Base-by-base conservation (phyloP, 768 basidiomycete genomes). In the Russula foetens region DNA sequence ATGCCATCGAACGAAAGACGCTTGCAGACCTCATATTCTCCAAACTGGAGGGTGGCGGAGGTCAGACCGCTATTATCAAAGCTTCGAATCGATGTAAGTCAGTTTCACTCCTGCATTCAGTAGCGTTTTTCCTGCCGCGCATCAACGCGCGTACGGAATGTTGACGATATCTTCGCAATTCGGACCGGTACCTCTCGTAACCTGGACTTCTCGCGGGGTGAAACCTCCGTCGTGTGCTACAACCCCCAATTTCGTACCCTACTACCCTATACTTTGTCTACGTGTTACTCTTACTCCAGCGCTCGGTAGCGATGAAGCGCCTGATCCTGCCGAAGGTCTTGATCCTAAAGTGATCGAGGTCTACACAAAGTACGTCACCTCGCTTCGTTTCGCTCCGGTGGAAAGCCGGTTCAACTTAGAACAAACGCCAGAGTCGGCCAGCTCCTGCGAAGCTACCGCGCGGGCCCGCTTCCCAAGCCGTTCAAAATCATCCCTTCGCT, bases 401-500 rank as follows among this genome's bases (percentile, higher is more conserved):
- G n/a, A n/a, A n/a, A n/a, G n/a, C n/a, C n/a, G n/a, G n/a, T n/a
- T n/a, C n/a, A n/a, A n/a, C n/a, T n/a, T n/a, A n/a, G n/a, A n/a
- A 23, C 2, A 7, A 6, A 21, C 23, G 0, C 70, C 70, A 98
- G 96, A 76, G 81, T 98, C 56, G 97, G 93, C 19, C 73, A 81
- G 60, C 84, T 95, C 62, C 81, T 99, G 33, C 85, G 81, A 45
- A 85, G 86, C 58, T 98, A 99, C 77, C 92, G 89, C 68, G 94
- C 94, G 15, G 95, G 95, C 0, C 86, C 94, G 1, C 81, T 99
- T 1, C 97, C 97, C 31, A 98, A 98, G 75, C 80, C 94, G 3
- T 95, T 99, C 84, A 99, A 99, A 78, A 89, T 99, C 63, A 90
- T 99, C 48, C 97, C 97, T 23, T 89, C 95, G 12, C 84, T 98